phyloP scores from a whole-genome alignment of 192 early-diverging fungal species.

The Hyaloraphidium curvatum region DNA sequence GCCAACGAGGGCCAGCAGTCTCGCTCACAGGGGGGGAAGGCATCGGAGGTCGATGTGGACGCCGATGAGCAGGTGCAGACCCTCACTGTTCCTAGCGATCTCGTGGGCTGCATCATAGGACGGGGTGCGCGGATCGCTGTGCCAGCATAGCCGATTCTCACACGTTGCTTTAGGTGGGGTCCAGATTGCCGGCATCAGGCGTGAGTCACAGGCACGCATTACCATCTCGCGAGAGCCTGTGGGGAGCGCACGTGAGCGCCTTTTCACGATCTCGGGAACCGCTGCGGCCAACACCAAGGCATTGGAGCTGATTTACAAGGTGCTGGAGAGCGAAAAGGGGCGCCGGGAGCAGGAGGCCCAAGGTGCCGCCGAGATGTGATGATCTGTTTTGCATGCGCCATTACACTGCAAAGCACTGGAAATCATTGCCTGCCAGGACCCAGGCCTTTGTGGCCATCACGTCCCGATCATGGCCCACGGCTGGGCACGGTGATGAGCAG shows the following conservation, averaged over 20 bases:
- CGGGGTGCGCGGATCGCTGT: conserved; percentile 38
- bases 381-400: no score
- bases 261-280: conserved; percentile 81
- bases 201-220: conserved; percentile 37
- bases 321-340: conserved; percentile 75
- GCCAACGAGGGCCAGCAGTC: no score
- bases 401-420: no score
- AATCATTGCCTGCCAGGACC: no score
- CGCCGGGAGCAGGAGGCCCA: not conserved
- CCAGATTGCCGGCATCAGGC: conserved; percentile 22
- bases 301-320: conserved; percentile 70
- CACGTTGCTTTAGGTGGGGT: not conserved
- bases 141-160: not conserved
- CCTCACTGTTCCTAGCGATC: conserved; percentile 80
- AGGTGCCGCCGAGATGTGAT: no score
- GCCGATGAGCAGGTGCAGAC: conserved; percentile 59
- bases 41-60: no score
- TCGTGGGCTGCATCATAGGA: conserved; percentile 96
- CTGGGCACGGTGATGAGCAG: no score
- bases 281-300: conserved; percentile 78
- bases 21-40: no score
- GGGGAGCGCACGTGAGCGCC: conserved; percentile 51
- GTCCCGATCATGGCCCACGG: no score
- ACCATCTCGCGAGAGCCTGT: conserved; percentile 71
- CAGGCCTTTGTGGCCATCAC: no score